Conservation (phyloP, 495 filamentous ascomycete species). For the Hypoxylon fragiforme region DNA sequence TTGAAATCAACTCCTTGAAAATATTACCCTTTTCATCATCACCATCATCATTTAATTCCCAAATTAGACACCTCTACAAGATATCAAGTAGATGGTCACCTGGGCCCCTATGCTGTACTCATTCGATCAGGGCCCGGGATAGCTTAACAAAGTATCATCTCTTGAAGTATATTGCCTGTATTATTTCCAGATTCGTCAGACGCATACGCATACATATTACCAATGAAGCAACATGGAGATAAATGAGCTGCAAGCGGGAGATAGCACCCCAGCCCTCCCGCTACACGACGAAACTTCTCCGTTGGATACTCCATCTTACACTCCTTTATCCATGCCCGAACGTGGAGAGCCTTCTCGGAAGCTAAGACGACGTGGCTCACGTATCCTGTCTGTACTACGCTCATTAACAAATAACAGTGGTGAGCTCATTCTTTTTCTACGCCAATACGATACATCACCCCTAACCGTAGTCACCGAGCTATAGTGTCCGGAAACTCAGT, state of each 20-base stretch:
- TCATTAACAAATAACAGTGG: conserved; percentile 53
- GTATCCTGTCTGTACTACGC: conserved; percentile 48
- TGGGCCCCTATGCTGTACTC: conserved; percentile 16
- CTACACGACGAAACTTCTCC: conserved; percentile 29
- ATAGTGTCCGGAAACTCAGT: conserved; percentile 23
- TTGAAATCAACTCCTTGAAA: too few species aligned
- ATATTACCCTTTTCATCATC: conserved; percentile 3
- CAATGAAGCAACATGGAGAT: conserved; percentile 23
- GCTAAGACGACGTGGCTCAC: conserved; percentile 45
- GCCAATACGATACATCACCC: not conserved
- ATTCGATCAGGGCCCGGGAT: conserved; percentile 14
- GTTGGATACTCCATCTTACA: conserved; percentile 29
- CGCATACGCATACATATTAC: conserved; percentile 6
- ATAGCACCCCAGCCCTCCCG: conserved; percentile 20
- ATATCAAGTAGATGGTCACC: conserved; percentile 28
- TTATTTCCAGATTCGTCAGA: conserved; percentile 1
- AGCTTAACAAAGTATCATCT: conserved; percentile 9
- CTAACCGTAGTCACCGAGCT: not conserved
- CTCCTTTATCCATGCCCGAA: conserved; percentile 32
- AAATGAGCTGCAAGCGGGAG: conserved; percentile 13
- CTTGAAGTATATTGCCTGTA: conserved; percentile 11
- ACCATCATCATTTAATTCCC: conserved; percentile 15
- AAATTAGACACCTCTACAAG: conserved; percentile 10
- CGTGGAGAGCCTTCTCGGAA: conserved; percentile 40
- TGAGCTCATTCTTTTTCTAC: conserved; percentile 25